Base-by-base conservation (phyloP, 108 stramenopile genomes). In the Conticribra guillardii region DNA sequence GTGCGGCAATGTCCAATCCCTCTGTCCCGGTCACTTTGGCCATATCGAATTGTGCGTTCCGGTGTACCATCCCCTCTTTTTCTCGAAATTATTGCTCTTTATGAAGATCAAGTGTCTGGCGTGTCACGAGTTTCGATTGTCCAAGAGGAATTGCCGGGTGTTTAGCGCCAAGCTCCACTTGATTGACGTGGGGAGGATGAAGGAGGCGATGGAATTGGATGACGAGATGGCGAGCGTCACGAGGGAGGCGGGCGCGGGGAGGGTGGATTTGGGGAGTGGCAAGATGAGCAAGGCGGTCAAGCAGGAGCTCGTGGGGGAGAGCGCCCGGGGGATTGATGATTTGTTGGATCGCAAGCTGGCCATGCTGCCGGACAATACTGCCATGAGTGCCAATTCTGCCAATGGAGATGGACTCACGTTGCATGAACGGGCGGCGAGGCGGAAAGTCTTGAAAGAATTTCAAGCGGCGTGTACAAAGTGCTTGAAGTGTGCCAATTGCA, bases 21-120 rank as follows among this genome's bases (percentile, higher is more conserved):
- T 82, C 22, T 99, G 99, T 64, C 96, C 98, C 2, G 99, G 99
- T 11, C 99, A 99, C 76, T 73, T 93, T 53, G 99, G 97, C 0
- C 97, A 96, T 62, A 90, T 99, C 33, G 97, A 98, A 69, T 81
- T 99, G 32, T 93, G 93, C 75, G 97, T 98, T 0, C 97, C 97
- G 7, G 82, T 98, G 4, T 99, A 98, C 60, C 91, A 99, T 69
- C 98, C 98, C 0, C 73, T 99, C 29, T 72, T 97, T 64, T 98
- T 99, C 64, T 46, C 60, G 2, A 70, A 74, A 15, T 30, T 99
- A 59, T 54, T 92, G 54, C 81, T 83, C 57, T 61, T 99, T 21
- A 65, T 99, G 73, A 82, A 91, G 46, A 65, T 79, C 67, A 99
- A 98, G 63, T 99, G 99, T 84, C 73, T 97, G 37, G 57, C 67